Evolutionary conservation across 2,329 filamentous ascomycete genomes (phyloP), one percentile per base, ranked within the genome.

Genomic region (Colletotrichum australisinense): DNA sequence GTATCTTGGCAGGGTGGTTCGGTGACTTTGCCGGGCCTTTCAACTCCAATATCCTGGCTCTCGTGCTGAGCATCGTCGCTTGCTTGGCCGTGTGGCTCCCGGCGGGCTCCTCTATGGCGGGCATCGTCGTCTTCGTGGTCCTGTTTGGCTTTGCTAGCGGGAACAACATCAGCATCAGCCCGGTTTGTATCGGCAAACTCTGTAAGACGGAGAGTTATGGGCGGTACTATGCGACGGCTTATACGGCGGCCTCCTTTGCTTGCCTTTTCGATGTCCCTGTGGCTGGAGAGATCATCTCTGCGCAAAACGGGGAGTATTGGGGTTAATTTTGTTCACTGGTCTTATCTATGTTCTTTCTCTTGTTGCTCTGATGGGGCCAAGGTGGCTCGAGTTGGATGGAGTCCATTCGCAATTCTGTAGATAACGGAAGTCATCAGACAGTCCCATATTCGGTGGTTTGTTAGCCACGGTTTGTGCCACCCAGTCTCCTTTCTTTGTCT

Each of bases 161-260:
- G 1, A 93, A 91, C 59, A 94, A 94, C 77, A 95, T 97, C 78
- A 92, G 90, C 19, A 86, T 98, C 70, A 94, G 93, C 0, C 95
- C 95, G 0, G 95, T 97, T 1, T 95, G 94, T 78, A 91, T 98
- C 9, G 93, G 94, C 0, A 91, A 93, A 80, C 86, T 97, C 55
- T 97, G 94, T 81, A 91, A 91, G 77, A 97, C 93, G 9, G 90
- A 94, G 77, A 86, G 95, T 63, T 97, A 97, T 78, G 95, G 95
- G 0, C 87, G 94, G 5, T 96, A 97, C 80, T 97, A 96, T 78
- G 93, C 94, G 5, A 97, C 94, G 0, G 91, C 92, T 69, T 97
- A 97, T 79, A 95, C 93, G 6, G 98, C 80, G 97, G 91, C 70
- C n/a, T 93, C 91, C 22, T 89, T 97, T 79, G 93, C 93, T 75